These are phyloP conservation scores for Amanita phalloides DNA, from an alignment of 768 basidiomycete genomes.

Conservation along the genomic window DNA sequence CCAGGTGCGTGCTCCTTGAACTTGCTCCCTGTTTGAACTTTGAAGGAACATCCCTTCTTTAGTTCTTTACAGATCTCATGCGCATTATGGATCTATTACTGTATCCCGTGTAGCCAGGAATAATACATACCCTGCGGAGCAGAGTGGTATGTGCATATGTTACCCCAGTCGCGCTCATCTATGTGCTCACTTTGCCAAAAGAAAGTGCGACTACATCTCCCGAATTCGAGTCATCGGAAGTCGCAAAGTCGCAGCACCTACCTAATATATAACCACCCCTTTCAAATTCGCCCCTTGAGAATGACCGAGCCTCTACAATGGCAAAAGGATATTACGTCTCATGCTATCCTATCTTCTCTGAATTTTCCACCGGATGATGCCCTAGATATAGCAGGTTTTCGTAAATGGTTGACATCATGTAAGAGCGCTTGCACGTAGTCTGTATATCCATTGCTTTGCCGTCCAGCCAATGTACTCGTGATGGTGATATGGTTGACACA, in stretches of 20 bases:
- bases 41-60: neutral
- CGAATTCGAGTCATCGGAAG: no score
- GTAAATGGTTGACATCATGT: constrained; percentile 4
- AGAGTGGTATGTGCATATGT: neutral
- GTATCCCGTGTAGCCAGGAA: neutral
- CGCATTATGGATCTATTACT: neutral
- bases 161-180: neutral
- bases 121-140: neutral
- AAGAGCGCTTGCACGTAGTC: neutral
- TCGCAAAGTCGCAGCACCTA: no score
- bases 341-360: constrained; percentile 13
- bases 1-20: neutral
- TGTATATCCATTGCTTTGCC: neutral
- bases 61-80: neutral
- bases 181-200: no score
- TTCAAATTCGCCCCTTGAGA: no score
- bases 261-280: no score
- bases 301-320: no score
- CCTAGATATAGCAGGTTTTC: constrained; percentile 12
- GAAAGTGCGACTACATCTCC: no score
- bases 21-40: neutral
- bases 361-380: constrained; percentile 13
- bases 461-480: neutral
- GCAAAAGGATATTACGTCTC: neutral
- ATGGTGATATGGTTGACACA: constrained; percentile 61